phyloP scores from a whole-genome alignment of 768 basidiomycete genomes.

The Leccinum incarnatum region DNA sequence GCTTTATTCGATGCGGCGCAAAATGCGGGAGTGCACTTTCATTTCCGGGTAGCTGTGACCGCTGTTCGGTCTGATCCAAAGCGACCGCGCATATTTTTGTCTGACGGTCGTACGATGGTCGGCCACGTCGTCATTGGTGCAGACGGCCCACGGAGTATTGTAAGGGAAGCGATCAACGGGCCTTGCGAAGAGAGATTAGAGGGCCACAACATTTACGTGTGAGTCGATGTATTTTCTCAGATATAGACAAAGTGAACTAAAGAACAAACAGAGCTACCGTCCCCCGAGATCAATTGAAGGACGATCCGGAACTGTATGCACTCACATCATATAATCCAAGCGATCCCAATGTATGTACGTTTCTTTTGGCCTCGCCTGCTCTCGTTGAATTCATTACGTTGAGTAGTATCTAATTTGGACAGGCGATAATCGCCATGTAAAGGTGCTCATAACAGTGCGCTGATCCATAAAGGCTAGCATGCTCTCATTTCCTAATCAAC shows the following conservation, averaged over 20 bases:
- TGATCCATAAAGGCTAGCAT: background rate
- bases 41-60: conserved; percentile 41
- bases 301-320: conserved; percentile 42
- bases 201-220: conserved; percentile 47
- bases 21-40: conserved; percentile 49
- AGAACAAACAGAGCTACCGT: conserved; percentile 40
- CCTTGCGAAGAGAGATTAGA: conserved; percentile 30
- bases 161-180: conserved; percentile 34
- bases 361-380: background rate
- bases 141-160: conserved; percentile 53
- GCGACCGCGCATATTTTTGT: conserved; percentile 33
- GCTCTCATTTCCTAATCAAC: background rate
- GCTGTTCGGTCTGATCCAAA: conserved; percentile 32
- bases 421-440: conserved; percentile 26
- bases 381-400: background rate
- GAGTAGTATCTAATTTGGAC: conserved; percentile 26
- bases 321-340: conserved; percentile 25
- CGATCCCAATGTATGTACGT: conserved; percentile 20
- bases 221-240: conserved; percentile 18
- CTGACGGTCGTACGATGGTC: conserved; percentile 43
- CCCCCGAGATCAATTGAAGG: conserved; percentile 39
- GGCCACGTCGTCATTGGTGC: conserved; percentile 63
- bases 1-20: conserved; percentile 48
- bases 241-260: background rate
- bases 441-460: conserved; percentile 24